These are phyloP conservation scores for Fistulina hepatica DNA, from an alignment of 1,284 basidiomycete species.

Conservation along the genomic window DNA sequence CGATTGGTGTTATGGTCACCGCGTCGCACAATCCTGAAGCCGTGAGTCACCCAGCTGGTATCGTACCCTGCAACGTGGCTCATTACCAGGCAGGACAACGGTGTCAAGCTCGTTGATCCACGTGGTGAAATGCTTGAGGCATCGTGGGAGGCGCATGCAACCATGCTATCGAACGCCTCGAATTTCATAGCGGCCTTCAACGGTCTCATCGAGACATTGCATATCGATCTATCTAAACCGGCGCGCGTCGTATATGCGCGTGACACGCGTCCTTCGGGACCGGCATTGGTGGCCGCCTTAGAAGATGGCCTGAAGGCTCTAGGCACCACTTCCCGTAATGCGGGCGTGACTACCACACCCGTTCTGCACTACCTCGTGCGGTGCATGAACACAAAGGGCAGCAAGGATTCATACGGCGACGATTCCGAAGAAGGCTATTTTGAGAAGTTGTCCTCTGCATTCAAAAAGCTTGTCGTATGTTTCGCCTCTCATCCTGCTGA, in stretches of 20 bases:
- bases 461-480: conserved; percentile 79
- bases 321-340: conserved; percentile 52
- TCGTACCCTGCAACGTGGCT: neutral
- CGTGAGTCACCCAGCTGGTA: conserved; percentile 34
- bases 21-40: conserved; percentile 97
- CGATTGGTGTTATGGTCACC: conserved; percentile 97
- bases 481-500: neutral
- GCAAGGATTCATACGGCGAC: conserved; percentile 69
- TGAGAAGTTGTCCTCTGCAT: conserved; percentile 76
- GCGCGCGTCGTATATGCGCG: conserved; percentile 83
- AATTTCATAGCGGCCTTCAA: conserved; percentile 65
- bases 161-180: conserved; percentile 81
- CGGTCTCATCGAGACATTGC: conserved; percentile 50
- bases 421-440: conserved; percentile 85
- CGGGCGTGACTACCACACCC: conserved; percentile 88
- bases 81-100: conserved; percentile 70
- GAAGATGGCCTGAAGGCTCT: conserved; percentile 76
- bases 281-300: conserved; percentile 72
- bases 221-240: conserved; percentile 73
- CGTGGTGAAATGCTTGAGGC: conserved; percentile 98
- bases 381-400: conserved; percentile 77
- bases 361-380: conserved; percentile 93
- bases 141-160: conserved; percentile 89
- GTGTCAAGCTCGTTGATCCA: conserved; percentile 96
- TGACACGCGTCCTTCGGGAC: conserved; percentile 88